Base-by-base conservation (phyloP, 2,329 filamentous ascomycete species). In the Pochonia chlamydosporia region DNA sequence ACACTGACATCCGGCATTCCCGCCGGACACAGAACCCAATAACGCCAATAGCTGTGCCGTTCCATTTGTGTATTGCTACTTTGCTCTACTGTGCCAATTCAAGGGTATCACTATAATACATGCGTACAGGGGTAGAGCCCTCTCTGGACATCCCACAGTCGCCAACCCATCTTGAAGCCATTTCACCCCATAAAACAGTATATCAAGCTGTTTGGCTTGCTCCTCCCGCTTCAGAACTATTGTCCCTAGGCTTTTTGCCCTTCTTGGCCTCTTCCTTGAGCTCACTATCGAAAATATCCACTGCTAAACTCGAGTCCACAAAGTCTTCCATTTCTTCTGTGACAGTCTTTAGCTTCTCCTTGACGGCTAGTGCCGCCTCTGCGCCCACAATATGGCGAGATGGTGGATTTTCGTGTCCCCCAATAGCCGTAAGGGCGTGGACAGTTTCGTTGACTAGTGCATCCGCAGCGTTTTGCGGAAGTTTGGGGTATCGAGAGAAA, bases 281-380 rank as follows among this genome's bases (percentile, higher is more conserved):
- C 59, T 79, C 75, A 56, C 70, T 78, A 36, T 81, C 76, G 50
- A 79, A 79, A 24, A 89, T 87, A 63, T 96, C 91, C 14, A 93
- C 90, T 0, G 88, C 85, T 54, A 86, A 76, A 59, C 90, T 96
- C 23, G 90, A 85, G 58, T 95, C 89, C 24, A 96, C 85, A 66
- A 97, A 97, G 56, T 97, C 93, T 65, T 97, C 93, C 48, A 97
- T 71, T 70, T 97, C 93, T 64, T 97, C 91, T 53, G 89, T 95
- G 3, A 96, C 89, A 2, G 90, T 96, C 71, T 95, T 96, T 47
- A 99, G 72, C 69, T 97, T 97, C 69, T 97, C 93, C 64, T 92
- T 95, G 33, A 97, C 92, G 35, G 87, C 87, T 5, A 82, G 77
- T 11, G 92, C 86, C 1, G 89, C 92, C 65, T 97, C 93, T 46